These are phyloP conservation scores for Fusarium devonianum DNA, from an alignment of 2,329 filamentous ascomycete species.

Conservation along the genomic window DNA sequence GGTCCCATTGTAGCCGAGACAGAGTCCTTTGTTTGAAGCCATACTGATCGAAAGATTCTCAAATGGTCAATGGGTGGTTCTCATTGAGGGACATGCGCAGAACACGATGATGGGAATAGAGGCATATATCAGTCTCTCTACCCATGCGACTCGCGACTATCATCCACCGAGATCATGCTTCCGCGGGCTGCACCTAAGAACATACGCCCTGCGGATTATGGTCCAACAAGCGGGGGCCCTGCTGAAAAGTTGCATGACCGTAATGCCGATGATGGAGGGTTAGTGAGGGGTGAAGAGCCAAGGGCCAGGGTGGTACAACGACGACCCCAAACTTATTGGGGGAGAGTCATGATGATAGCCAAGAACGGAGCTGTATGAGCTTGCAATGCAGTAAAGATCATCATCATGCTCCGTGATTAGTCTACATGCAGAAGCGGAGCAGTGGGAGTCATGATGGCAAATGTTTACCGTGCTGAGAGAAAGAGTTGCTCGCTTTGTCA, in stretches of 20 bases:
- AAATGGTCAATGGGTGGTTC: neutral
- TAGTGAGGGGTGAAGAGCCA: constrained; percentile 20
- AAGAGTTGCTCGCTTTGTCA: constrained; percentile 3
- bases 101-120: neutral
- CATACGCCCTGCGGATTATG: constrained; percentile 3
- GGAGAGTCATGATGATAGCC: constrained; percentile 13
- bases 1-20: constrained; percentile 58
- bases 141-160: constrained; percentile 10
- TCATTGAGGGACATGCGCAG: neutral
- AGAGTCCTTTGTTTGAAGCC: constrained; percentile 34
- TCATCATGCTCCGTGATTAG: too few species aligned
- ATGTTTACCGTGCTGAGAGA: neutral
- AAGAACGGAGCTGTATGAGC: constrained; percentile 4
- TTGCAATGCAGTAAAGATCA: neutral
- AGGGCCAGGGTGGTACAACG: neutral
- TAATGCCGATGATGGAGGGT: constrained; percentile 19
- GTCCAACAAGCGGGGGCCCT: constrained; percentile 17
- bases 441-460: neutral
- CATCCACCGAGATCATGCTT: constrained; percentile 22
- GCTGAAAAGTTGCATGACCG: constrained; percentile 13
- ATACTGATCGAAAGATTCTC: constrained; percentile 18
- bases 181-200: constrained; percentile 1
- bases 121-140: constrained; percentile 15
- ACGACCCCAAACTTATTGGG: constrained; percentile 31
- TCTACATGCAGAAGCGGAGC: too few species aligned